A percentile compares a stretch with the other conserved stretches of the same genome.
Conservation (phyloP, 2,329 filamentous ascomycete genomes). For the Periconia macrospinosa region DNA sequence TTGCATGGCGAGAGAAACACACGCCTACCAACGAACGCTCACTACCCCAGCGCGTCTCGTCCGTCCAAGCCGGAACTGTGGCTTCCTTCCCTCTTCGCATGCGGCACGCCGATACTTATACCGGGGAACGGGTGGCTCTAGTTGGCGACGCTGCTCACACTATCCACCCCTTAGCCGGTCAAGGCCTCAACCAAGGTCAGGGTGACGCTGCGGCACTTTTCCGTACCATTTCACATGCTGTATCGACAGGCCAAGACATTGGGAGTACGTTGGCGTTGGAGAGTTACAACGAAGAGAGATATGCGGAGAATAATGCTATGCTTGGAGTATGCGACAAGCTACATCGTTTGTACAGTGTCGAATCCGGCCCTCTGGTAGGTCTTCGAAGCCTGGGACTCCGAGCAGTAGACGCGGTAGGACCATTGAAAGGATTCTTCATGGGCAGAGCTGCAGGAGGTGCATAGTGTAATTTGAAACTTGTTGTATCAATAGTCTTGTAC, state of each 20-base stretch:
- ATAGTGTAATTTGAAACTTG: slow-evolving; percentile 7
- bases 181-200: slow-evolving; percentile 91
- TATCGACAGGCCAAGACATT: slow-evolving; percentile 83
- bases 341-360: slow-evolving; percentile 87
- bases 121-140: slow-evolving; percentile 84
- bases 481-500: not conserved
- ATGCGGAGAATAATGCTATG: slow-evolving; percentile 76
- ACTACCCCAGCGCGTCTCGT: slow-evolving; percentile 67
- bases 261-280: slow-evolving; percentile 79
- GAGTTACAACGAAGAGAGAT: slow-evolving; percentile 77
- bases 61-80: slow-evolving; percentile 75
- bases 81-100: slow-evolving; percentile 91
- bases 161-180: slow-evolving; percentile 89
- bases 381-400: slow-evolving; percentile 75
- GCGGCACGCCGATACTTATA: slow-evolving; percentile 92
- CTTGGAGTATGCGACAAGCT: slow-evolving; percentile 84
- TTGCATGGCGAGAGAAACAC: slow-evolving; percentile 80
- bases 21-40: slow-evolving; percentile 53
- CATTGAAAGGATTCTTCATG: slow-evolving; percentile 87
- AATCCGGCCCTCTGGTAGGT: slow-evolving; percentile 76
- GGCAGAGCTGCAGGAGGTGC: slow-evolving; percentile 55
- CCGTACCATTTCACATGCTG: slow-evolving; percentile 72
- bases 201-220: slow-evolving; percentile 82
- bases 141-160: slow-evolving; percentile 95
- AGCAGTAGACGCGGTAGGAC: slow-evolving; percentile 72